These are phyloP conservation scores for Phytophthora macrochlamydospora DNA, from an alignment of 352 stramenopile species.

Conservation along the genomic window DNA sequence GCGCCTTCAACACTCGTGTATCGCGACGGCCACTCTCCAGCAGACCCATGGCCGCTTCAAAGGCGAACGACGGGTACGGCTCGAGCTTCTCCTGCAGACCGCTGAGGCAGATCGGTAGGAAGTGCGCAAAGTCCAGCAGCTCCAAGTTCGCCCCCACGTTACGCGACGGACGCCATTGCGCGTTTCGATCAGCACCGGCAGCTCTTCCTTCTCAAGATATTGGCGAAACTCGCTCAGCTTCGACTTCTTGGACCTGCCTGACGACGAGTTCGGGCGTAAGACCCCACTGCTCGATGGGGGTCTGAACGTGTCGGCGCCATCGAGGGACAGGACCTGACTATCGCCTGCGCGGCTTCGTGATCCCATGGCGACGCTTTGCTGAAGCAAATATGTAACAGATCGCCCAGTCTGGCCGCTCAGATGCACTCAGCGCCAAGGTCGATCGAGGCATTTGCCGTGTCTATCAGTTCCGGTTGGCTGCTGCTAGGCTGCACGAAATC, in stretches of 20 bases:
- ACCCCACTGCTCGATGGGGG: conserved; percentile 11
- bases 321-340: conserved; percentile 63
- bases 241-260: conserved; percentile 52
- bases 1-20: conserved; percentile 51
- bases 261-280: conserved; percentile 49
- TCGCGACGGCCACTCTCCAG: conserved; percentile 58
- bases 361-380: conserved; percentile 15
- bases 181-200: conserved; percentile 64
- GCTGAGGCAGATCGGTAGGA: conserved; percentile 74
- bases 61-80: conserved; percentile 74
- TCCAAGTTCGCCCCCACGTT: conserved; percentile 64
- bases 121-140: conserved; percentile 63
- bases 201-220: conserved; percentile 69
- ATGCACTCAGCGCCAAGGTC: background rate
- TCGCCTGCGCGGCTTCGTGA: conserved; percentile 25
- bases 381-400: conserved; percentile 10
- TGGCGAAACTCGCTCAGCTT: conserved; percentile 78
- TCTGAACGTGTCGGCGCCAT: conserved; percentile 22
- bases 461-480: background rate
- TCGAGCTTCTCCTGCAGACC: conserved; percentile 79
- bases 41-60: conserved; percentile 66
- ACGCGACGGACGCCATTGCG: conserved; percentile 48
- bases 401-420: background rate
- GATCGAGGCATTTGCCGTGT: background rate
- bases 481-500: background rate